Evolutionary conservation across 2,329 filamentous ascomycete genomes (phyloP), one percentile per base, ranked within the genome.

Genomic region (Nothomitra cinnamomea): DNA sequence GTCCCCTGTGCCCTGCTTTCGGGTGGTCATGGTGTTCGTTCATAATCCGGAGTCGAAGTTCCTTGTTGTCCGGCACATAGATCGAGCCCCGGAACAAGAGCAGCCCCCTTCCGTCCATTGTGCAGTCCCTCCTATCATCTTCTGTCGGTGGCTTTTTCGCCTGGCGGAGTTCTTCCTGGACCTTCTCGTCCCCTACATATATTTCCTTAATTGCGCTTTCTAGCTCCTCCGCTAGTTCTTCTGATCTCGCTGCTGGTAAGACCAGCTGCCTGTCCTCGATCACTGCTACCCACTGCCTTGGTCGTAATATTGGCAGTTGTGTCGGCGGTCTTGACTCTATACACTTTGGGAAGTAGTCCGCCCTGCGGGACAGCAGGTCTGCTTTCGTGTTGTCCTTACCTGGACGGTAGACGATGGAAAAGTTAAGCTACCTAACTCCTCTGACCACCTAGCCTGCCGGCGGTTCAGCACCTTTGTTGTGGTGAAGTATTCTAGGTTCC

Each of bases 401-500:
- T 21, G 38, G 1, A n/a, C 22, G 17, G 35, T 53, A 21, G 35
- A n/a, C 13, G 17, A 53, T 53, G 4, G 6, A 3, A 24, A 53
- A 53, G 22, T 53, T 25, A n/a, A 51, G 50, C 12, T 17, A 7
- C 6, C 2, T 17, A 53, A 28, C 6, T 6, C 12, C 35, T 53
- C 51, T 2, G 36, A 19, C 51, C 12, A 36, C 1, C 38, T 0
- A 54, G 47, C 52, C 55, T 56, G 8, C 25, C 2, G 21, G 45
- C 53, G 2, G 45, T 53, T 17, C 12, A 53, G 40, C 35, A 5
- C 25, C 42, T 42, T 38, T 51, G 2, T 48, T 43, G 24, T 32
- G 36, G 25, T 55, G 53, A 66, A 66, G 52, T 60, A 61, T 49
- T 61, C 52, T 1, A 67, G 58, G 36, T 59, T 62, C 40, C 60